Percentiles rank a stretch among this genome's conserved stretches.
phyloP scores from a whole-genome alignment of 768 basidiomycete genomes.

The Phylloporus rhodoxanthus region DNA sequence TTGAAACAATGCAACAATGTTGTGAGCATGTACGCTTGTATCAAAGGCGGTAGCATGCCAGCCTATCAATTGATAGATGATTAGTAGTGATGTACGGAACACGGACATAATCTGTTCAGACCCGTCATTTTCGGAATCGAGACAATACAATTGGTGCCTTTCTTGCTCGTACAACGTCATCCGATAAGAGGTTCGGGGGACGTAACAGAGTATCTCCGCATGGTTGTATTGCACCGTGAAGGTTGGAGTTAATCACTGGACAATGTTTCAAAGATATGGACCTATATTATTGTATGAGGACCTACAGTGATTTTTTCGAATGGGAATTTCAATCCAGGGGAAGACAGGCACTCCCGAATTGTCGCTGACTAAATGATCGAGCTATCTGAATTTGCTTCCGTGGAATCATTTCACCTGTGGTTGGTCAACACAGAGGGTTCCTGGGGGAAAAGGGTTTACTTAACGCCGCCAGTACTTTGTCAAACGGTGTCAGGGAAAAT shows the following conservation, averaged over 20 bases:
- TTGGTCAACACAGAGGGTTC: not conserved
- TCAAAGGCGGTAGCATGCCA: not conserved
- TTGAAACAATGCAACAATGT: conserved; percentile 2
- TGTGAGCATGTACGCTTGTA: not conserved
- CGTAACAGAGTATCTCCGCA: conserved; percentile 13
- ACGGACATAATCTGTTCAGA: conserved; percentile 3
- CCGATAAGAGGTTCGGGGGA: conserved; percentile 8
- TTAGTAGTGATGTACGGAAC: conserved; percentile 1
- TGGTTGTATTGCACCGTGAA: conserved; percentile 20
- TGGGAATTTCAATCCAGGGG: conserved; percentile 5
- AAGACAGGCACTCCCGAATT: conserved; percentile 2
- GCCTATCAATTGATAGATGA: conserved; percentile 2
- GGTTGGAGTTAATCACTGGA: not conserved
- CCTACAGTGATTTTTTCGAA: conserved; percentile 1
- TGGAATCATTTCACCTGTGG: not conserved
- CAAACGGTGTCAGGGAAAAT: conserved; percentile 2
- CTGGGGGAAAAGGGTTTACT: conserved; percentile 6
- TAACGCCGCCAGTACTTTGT: conserved; percentile 1
- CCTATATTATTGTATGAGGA: not conserved
- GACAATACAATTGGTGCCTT: conserved; percentile 11
- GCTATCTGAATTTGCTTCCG: not conserved
- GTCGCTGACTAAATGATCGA: conserved; percentile 10
- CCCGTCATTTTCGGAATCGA: conserved; percentile 7
- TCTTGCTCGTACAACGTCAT: conserved; percentile 5
- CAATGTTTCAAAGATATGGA: not conserved